Evolutionary conservation across 2,329 filamentous ascomycete genomes (phyloP), one percentile per base, ranked within the genome.

Genomic region (Aspergillus japonicus): DNA sequence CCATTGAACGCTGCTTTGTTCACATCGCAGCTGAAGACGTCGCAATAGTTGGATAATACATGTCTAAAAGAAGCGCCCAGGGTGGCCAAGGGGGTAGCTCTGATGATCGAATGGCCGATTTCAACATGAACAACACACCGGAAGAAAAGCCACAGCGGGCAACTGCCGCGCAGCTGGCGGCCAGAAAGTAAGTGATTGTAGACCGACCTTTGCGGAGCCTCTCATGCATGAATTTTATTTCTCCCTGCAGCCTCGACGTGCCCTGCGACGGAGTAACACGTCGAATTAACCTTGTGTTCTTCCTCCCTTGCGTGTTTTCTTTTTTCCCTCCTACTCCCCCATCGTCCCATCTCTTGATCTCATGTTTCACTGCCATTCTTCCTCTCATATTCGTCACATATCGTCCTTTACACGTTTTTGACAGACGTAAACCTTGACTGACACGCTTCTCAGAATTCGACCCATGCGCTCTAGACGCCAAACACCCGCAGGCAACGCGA

Each of bases 81-180:
- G 69, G 70, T 59, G 69, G 68, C 66, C 75, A 78, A 55, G 69
- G 73, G 57, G 66, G 66, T 24, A 77, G 74, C 57, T 8, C 16
- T 44, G 74, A 74, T 16, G 60, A 62, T 14, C 24, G 66, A 50
- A 54, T 71, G 31, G 66, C 71, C 57, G 65, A 67, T 24, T 73
- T 73, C 60, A 71, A 71, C 12, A 76, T 77, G 75, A 73, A 74
- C 53, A 75, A 74, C 33, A 76, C 75, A 56, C 73, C 74, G 29
- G 76, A 75, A 50, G 81, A 83, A 2, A 74, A 76, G 65, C 78
- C 79, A 26, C 76, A 79, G 66, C 78, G 77, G 71, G 82, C 83
- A 35, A 84, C 82, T 29, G 82, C 82, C 44, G 82, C 82, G 44
- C 82, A 85, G 72, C 54, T 84, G 72, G 82, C 83, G 33, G 74